Percentiles rank a stretch among this genome's conserved stretches.
Conservation (phyloP, 2,329 filamentous ascomycete genomes). For the Torrubiellomyces zombiae region DNA sequence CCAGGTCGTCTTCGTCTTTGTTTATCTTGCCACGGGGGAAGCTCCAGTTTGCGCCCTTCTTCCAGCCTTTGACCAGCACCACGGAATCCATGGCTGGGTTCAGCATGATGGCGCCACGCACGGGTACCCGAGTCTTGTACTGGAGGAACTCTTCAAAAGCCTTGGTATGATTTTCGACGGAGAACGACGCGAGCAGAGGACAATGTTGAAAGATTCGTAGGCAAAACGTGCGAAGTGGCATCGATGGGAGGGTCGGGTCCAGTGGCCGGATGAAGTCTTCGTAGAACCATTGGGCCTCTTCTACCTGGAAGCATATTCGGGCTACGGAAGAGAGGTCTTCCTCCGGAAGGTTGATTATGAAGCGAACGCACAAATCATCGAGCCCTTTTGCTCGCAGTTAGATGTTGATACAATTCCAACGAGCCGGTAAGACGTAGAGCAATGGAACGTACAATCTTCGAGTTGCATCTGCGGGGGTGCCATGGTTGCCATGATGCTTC, state of each 20-base stretch:
- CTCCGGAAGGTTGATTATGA: slow-evolving; percentile 89
- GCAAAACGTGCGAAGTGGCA: slow-evolving; percentile 73
- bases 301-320: slow-evolving; percentile 94
- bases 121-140: slow-evolving; percentile 90
- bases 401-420: no score
- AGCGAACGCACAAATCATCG: slow-evolving; percentile 94
- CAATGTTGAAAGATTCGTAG: slow-evolving; percentile 88
- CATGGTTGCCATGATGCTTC: slow-evolving; percentile 47
- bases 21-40: slow-evolving; percentile 97
- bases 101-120: slow-evolving; percentile 83
- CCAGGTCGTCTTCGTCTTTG: slow-evolving; percentile 85
- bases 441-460: slow-evolving; percentile 67
- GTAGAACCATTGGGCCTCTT: slow-evolving; percentile 99
- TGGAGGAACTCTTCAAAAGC: slow-evolving; percentile 85
- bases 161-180: slow-evolving; percentile 56
- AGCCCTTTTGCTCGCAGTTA: slow-evolving; percentile 63
- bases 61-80: slow-evolving; percentile 92
- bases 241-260: slow-evolving; percentile 68
- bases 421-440: no score
- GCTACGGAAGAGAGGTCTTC: slow-evolving; percentile 82
- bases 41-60: slow-evolving; percentile 90
- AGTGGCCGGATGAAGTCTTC: slow-evolving; percentile 95
- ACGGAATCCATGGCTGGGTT: slow-evolving; percentile 90
- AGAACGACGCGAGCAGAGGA: slow-evolving; percentile 69
- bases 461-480: slow-evolving; percentile 65